Conservation (phyloP, 176 grass and related monocot genomes). For the Musa troglodytarum region DNA sequence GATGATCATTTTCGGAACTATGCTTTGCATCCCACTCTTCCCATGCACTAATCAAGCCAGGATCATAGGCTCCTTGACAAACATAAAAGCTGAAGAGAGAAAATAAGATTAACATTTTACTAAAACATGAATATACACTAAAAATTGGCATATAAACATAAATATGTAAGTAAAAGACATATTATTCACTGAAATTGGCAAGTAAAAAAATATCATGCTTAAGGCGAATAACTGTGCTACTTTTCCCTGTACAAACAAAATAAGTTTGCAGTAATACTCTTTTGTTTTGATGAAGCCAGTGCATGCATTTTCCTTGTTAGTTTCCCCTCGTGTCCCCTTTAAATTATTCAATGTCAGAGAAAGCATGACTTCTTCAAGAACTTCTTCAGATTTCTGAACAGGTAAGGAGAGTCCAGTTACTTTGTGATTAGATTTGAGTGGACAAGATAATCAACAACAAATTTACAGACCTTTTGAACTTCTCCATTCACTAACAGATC, state of each 20-base stretch:
- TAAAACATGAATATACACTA: neutral
- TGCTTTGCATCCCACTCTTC: constrained; percentile 68
- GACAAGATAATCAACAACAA: neutral
- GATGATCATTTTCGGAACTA: constrained; percentile 89
- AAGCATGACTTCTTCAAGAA: constrained; percentile 90
- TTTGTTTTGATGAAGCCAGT: constrained; percentile 89
- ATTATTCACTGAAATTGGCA: neutral
- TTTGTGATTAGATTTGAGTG: constrained; percentile 1
- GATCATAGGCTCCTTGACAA: constrained; percentile 67
- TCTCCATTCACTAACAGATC: constrained; percentile 71
- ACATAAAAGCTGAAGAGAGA: constrained; percentile 54
- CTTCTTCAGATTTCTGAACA: constrained; percentile 74
- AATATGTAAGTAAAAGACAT: too few relatives aligned
- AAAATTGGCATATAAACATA: neutral
- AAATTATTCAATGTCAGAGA: constrained; percentile 85
- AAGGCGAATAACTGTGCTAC: constrained; percentile 15
- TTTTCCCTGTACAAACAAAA: constrained; percentile 3
- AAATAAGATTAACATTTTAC: neutral
- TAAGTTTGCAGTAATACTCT: constrained; percentile 37
- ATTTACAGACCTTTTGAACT: constrained; percentile 73
- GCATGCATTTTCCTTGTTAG: constrained; percentile 43
- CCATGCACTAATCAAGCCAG: constrained; percentile 63
- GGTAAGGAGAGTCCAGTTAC: constrained; percentile 24
- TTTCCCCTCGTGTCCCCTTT: constrained; percentile 23
- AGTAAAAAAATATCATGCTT: neutral